Base-by-base conservation (phyloP, 148 eudicot genomes). In the Rhododendron vialii region DNA sequence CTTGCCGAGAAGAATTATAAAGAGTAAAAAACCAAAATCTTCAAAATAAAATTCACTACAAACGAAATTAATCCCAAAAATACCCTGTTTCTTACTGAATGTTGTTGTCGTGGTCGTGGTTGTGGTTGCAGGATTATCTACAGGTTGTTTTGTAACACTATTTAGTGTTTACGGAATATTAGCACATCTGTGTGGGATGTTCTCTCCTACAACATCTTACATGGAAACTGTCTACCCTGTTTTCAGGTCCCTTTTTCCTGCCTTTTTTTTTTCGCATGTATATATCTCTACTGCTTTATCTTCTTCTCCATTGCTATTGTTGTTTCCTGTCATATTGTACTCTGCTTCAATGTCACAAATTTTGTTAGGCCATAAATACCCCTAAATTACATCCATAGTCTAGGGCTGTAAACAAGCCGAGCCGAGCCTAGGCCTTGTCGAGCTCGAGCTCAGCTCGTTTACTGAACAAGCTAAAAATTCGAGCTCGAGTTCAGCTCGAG, bases 221-320 rank as follows among this genome's bases (percentile, higher is more conserved):
- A 91, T 96, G 96, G 99, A 96, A 87, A 94, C 94, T 1, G 92
- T 96, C 78, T 96, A 95, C 87, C 99, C 98, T 69, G 89, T 96
- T 85, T 96, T 96, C 89, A 96, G 99, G 99, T 95, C 87, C 5
- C 61, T 22, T 73, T 81, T 78, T 81, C 43, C 51, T 43, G 53
- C 33, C 48, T 6, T 11, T 78, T 4, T 59, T 71, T 18, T 10
- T 63, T 24, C 61, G 0, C 74, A 67, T 26, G 71, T 2, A 8
- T 2, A 8, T 18, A 6, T n/a, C 71, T 2, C 30, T 22, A 63
- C 43, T 81, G 24, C 33, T 12, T 33, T 80, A 65, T 63, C 35
- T 28, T 41, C 83, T 35, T 18, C 48, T 17, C 48, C 18, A 0
- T 17, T 55, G 61, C 7, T 55, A 17, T 55, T 55, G 7, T 51